Evolutionary conservation across 2,329 filamentous ascomycete species (phyloP).

Genomic region (Capronia epimyces): DNA sequence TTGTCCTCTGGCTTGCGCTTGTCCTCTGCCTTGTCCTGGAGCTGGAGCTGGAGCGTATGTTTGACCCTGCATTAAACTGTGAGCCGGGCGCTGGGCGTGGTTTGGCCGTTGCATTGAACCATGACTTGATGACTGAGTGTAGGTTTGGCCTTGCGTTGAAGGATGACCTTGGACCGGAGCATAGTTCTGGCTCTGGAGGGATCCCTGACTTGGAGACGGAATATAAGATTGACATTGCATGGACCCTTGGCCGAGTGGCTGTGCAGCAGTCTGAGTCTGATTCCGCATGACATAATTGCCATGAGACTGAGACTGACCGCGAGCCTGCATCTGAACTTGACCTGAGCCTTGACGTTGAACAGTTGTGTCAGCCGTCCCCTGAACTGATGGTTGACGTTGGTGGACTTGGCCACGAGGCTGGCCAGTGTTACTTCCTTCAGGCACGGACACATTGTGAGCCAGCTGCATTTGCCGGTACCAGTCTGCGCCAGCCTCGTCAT

Average conservation of each 20-base stretch:
- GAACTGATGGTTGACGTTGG: too few species aligned
- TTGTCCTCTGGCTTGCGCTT: background rate
- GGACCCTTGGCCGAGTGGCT: too few species aligned
- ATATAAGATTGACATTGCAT: background rate
- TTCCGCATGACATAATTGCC: too few species aligned
- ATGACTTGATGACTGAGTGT: too few species aligned
- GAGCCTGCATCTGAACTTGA: background rate
- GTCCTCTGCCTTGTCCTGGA: background rate
- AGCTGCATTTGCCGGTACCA: background rate
- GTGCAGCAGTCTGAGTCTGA: too few species aligned
- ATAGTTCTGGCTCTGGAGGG: too few species aligned
- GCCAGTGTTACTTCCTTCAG: background rate
- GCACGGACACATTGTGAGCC: background rate
- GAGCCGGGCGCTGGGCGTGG: too few species aligned
- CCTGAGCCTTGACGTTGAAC: background rate
- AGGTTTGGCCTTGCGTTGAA: too few species aligned
- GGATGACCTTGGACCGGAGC: too few species aligned
- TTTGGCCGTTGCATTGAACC: background rate
- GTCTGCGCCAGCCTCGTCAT: background rate
- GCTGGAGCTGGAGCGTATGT: background rate
- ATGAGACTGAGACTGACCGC: background rate
- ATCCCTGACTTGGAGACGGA: too few species aligned
- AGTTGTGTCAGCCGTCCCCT: background rate
- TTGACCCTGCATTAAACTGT: too few species aligned
- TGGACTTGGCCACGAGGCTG: background rate